Conservation (phyloP, 495 filamentous ascomycete species). For the Penicillium waksmanii region DNA sequence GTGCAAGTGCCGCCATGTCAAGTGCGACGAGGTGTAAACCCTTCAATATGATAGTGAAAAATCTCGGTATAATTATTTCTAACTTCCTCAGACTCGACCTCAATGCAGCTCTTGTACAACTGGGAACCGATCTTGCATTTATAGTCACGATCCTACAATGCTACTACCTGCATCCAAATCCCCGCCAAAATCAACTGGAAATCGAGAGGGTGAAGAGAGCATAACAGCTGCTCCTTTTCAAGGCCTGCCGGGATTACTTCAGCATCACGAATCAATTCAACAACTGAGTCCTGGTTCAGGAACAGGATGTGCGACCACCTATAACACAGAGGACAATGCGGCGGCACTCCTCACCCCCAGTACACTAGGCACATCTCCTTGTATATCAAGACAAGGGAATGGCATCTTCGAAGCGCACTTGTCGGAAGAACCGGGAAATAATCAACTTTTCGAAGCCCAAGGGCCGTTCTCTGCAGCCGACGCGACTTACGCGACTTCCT, state of each 20-base stretch:
- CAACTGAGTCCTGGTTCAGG: not conserved
- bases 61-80: not conserved
- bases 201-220: not conserved
- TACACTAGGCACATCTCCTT: not conserved
- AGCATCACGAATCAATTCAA: not conserved
- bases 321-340: not conserved
- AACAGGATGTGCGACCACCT: not conserved
- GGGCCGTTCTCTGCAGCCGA: not conserved
- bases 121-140: slow-evolving; percentile 33
- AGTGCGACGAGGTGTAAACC: slow-evolving; percentile 33
- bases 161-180: not conserved
- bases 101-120: slow-evolving; percentile 37
- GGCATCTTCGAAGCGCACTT: not conserved
- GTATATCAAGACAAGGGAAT: not conserved
- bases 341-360: not conserved
- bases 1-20: slow-evolving; percentile 39
- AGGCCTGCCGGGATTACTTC: not conserved
- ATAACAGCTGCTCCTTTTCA: not conserved
- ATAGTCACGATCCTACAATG: slow-evolving; percentile 14
- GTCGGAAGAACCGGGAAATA: not conserved
- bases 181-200: not conserved
- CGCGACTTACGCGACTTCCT: slow-evolving; percentile 12
- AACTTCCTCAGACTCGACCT: slow-evolving; percentile 25
- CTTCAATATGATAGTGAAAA: not conserved
- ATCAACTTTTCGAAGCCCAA: not conserved